Evolutionary conservation across 768 basidiomycete species (phyloP).

Genomic region (Naganishia onofrii): DNA sequence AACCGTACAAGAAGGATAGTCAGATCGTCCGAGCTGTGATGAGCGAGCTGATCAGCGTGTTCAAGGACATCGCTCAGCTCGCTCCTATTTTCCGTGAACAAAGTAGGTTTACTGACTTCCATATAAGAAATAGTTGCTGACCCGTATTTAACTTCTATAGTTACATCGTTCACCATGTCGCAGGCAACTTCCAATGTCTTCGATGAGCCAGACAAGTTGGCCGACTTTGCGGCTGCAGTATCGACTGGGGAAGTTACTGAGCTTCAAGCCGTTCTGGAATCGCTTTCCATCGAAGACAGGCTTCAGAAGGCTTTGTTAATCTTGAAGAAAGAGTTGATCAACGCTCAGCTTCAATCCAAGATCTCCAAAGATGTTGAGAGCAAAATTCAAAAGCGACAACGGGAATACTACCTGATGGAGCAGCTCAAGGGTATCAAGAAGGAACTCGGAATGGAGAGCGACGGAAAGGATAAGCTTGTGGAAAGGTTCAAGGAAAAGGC

Average conservation of each 20-base stretch:
- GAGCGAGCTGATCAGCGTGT: constrained; percentile 91
- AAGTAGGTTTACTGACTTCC: constrained; percentile 48
- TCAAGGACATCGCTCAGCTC: constrained; percentile 96
- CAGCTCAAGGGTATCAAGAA: constrained; percentile 95
- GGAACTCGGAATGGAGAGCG: constrained; percentile 90
- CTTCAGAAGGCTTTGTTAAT: constrained; percentile 85
- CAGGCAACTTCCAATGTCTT: constrained; percentile 90
- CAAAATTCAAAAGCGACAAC: constrained; percentile 90
- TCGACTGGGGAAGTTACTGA: constrained; percentile 88
- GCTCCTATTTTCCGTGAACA: constrained; percentile 98
- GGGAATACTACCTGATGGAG: constrained; percentile 95
- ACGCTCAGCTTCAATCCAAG: constrained; percentile 89
- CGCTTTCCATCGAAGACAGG: constrained; percentile 77
- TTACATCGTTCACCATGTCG: constrained; percentile 91
- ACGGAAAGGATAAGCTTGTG: constrained; percentile 90
- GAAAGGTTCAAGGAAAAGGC: constrained; percentile 89
- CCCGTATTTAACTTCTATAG: neutral
- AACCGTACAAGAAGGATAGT: constrained; percentile 79
- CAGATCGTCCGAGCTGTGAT: constrained; percentile 94
- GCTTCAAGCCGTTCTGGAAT: constrained; percentile 88
- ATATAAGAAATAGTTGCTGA: neutral
- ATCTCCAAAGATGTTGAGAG: constrained; percentile 86
- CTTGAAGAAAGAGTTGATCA: constrained; percentile 96
- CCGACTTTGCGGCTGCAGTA: constrained; percentile 95
- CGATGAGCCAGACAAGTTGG: constrained; percentile 94